Conservation (phyloP, 2,329 filamentous ascomycete genomes). For the Aspergillus pseudoglaucus region DNA sequence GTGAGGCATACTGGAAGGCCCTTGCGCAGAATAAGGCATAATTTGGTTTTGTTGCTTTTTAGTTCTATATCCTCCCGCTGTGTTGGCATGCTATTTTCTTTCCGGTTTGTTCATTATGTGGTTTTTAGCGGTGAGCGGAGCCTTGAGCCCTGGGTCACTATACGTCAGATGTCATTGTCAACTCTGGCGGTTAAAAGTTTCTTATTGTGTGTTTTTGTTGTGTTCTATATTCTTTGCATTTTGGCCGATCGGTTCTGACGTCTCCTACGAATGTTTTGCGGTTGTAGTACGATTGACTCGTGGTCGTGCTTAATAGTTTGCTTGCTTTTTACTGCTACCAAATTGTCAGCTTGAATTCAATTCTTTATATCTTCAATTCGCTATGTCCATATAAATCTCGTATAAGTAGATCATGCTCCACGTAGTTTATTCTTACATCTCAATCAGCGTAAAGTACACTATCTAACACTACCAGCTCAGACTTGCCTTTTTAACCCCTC, state of each 20-base stretch:
- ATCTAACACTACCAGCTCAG: slow-evolving; percentile 23
- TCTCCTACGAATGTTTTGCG: slow-evolving; percentile 31
- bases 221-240: slow-evolving; percentile 4
- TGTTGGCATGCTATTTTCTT: slow-evolving; percentile 7
- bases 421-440: neutral
- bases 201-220: slow-evolving; percentile 8
- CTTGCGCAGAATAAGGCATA: slow-evolving; percentile 20
- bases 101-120: slow-evolving; percentile 11
- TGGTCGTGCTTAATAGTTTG: slow-evolving; percentile 29
- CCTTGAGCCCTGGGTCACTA: slow-evolving; percentile 25
- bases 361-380: neutral
- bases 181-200: slow-evolving; percentile 26
- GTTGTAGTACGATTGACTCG: slow-evolving; percentile 41
- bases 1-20: slow-evolving; percentile 35
- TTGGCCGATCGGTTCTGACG: slow-evolving; percentile 44
- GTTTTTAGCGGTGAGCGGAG: slow-evolving; percentile 28
- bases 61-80: slow-evolving; percentile 7
- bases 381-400: too few relatives aligned
- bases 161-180: slow-evolving; percentile 19
- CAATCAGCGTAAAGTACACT: neutral
- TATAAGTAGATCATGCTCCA: neutral
- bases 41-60: slow-evolving; percentile 4
- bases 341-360: neutral
- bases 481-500: slow-evolving; percentile 28
- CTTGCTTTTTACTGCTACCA: slow-evolving; percentile 7